These are phyloP conservation scores for Rutstroemia sp. DNA, from an alignment of 2,329 filamentous ascomycete genomes.

Conservation along the genomic window DNA sequence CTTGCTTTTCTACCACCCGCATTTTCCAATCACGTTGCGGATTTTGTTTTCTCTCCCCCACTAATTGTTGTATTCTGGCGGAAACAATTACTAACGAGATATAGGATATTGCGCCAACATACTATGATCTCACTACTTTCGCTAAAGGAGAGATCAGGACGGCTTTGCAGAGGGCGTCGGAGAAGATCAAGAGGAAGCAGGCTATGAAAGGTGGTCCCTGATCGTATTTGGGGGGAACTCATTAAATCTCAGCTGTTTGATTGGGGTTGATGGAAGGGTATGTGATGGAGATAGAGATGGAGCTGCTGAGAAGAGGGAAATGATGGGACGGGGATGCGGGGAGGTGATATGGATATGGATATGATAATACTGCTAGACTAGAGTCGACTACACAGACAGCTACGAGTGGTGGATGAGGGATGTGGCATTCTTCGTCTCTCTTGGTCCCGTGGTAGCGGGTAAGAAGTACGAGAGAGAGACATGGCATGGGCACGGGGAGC, in stretches of 20 bases:
- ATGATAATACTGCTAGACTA: too few relatives aligned
- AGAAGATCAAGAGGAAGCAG: conserved; percentile 51
- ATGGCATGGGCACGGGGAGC: too few relatives aligned
- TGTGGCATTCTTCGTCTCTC: too few relatives aligned
- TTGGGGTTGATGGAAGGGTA: neutral
- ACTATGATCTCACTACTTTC: conserved; percentile 82
- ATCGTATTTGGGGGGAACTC: neutral
- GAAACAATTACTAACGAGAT: conserved; percentile 33
- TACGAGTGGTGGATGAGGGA: too few relatives aligned
- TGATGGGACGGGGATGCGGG: too few relatives aligned
- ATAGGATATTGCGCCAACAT: conserved; percentile 85
- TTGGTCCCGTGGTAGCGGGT: too few relatives aligned
- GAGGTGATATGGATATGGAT: too few relatives aligned
- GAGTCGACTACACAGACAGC: too few relatives aligned
- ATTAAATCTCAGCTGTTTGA: neutral
- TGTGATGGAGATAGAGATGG: neutral
- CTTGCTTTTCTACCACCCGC: conserved; percentile 3
- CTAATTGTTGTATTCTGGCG: neutral
- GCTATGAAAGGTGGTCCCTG: conserved; percentile 24
- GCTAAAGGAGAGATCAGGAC: conserved; percentile 80
- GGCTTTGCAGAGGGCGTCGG: conserved; percentile 48
- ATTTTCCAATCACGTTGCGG: neutral
- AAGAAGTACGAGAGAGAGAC: too few relatives aligned
- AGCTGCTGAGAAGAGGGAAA: too few relatives aligned
- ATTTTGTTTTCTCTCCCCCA: neutral